These are phyloP conservation scores for Cocos nucifera DNA, from an alignment of 176 grass and related monocot species.

Conservation along the genomic window DNA sequence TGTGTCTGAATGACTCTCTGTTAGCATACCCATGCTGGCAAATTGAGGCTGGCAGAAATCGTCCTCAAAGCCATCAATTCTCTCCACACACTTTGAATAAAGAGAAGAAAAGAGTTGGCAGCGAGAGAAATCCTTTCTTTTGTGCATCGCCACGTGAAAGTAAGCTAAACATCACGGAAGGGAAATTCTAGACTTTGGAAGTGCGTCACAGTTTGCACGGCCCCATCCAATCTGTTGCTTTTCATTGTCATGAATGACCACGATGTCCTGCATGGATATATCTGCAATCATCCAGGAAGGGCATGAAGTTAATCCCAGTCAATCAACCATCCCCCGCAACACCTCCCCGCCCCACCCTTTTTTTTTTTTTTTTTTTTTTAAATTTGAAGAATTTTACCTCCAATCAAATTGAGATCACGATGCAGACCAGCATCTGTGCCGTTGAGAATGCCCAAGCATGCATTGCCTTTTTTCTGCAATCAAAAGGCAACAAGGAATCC, in stretches of 20 bases:
- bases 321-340: no score
- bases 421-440: conserved; percentile 42
- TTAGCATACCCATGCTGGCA: conserved; percentile 34
- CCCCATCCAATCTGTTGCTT: conserved; percentile 66
- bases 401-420: conserved; percentile 51
- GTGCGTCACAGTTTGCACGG: conserved; percentile 49
- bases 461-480: conserved; percentile 75
- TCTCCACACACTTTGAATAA: conserved; percentile 59
- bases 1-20: conserved; percentile 2
- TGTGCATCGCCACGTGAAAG: conserved; percentile 18
- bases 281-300: conserved; percentile 32
- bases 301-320: neutral
- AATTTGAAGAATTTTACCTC: conserved; percentile 38
- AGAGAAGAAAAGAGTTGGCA: conserved; percentile 30
- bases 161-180: conserved; percentile 42
- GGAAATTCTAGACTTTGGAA: conserved; percentile 45
- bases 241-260: conserved; percentile 92
- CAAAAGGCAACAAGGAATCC: neutral
- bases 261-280: conserved; percentile 82
- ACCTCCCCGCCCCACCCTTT: no score
- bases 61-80: conserved; percentile 41
- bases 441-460: conserved; percentile 90
- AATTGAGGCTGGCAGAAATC: conserved; percentile 35
- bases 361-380: no score
- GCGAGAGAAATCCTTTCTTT: conserved; percentile 17